Base-by-base conservation (phyloP, 768 basidiomycete genomes). In the Hirschioporus abietinus region DNA sequence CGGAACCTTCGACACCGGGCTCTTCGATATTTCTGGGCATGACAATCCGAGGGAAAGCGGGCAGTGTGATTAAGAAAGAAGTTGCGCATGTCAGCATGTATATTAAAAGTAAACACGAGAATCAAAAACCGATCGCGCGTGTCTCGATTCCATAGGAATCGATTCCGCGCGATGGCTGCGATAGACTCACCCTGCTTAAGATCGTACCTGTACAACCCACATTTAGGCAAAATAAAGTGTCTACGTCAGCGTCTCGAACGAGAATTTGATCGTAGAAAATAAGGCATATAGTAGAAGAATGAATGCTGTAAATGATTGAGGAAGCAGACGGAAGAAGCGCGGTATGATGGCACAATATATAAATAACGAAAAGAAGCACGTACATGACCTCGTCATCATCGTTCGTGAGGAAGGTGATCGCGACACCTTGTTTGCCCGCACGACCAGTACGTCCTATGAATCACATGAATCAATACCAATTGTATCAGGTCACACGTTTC, bases 341-440 rank as follows among this genome's bases (percentile, higher is more conserved):
- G 34, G 25, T 30, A 9, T 18, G 65, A 23, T 1, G 58, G 60
- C 9, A 25, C 60, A 61, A 61, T 15, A 3, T 61, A 52, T 52
- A 3, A 42, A 58, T 18, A 61, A 7, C n/a, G 68, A 66, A 68
- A 42, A 64, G 63, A 70, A 66, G 52, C 25, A 81, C 90, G 71
- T 78, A 96, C 95, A 99, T 95, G 75, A 97, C 96, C 79, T 96
- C 95, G 64, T 96, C 95, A 74, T 97, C 96, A 70, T 96, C 93
- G 75, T 97, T 94, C 58, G 90, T 91, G 69, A 99, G 81, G 86
- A 99, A 98, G 24, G 97, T 99, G 73, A 99, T 96, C 42, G 97
- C 86, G 0, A 87, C 86, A 42, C 97, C 97, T 75, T 88, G 84
- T 78, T 99, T 99, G 62, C 97, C 97, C 34, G 97, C 97, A 79